Evolutionary conservation across 2,329 filamentous ascomycete genomes (phyloP).

Genomic region (Penicillium sp.): DNA sequence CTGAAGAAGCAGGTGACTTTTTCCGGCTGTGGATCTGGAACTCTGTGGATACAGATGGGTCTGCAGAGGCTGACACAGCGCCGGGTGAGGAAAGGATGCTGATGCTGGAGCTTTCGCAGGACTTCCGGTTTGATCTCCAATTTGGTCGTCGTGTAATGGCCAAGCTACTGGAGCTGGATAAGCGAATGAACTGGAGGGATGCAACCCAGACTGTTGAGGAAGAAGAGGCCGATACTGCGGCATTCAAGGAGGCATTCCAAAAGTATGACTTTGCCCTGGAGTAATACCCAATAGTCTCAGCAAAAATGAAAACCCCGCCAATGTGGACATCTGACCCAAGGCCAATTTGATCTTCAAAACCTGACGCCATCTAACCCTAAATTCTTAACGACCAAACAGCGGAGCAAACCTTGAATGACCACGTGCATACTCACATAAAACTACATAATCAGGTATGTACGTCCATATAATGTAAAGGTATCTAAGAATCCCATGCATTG

Average conservation of each 20-base stretch:
- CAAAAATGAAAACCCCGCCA: background rate
- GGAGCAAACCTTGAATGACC: no score
- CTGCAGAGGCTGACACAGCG: conserved; percentile 4
- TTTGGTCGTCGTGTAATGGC: conserved; percentile 86
- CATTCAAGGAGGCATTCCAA: conserved; percentile 80
- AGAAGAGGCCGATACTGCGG: conserved; percentile 73
- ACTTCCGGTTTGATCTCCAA: conserved; percentile 81
- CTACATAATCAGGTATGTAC: background rate
- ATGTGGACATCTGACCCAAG: no score
- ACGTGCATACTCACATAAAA: no score
- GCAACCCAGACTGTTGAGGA: conserved; percentile 75
- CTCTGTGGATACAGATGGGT: background rate
- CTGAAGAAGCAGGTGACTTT: conserved; percentile 57
- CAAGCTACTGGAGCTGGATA: conserved; percentile 78
- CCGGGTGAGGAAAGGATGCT: conserved; percentile 66
- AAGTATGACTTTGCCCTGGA: conserved; percentile 77
- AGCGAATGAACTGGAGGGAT: conserved; percentile 80
- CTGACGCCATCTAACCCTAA: no score
- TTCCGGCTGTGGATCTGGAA: conserved; percentile 81
- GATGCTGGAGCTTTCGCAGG: conserved; percentile 70
- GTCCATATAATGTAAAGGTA: background rate
- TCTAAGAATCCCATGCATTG: background rate
- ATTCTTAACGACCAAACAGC: no score
- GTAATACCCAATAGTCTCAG: conserved; percentile 9
- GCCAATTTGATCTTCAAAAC: background rate